phyloP scores from a whole-genome alignment of 768 basidiomycete genomes.

The Obba rivulosa region DNA sequence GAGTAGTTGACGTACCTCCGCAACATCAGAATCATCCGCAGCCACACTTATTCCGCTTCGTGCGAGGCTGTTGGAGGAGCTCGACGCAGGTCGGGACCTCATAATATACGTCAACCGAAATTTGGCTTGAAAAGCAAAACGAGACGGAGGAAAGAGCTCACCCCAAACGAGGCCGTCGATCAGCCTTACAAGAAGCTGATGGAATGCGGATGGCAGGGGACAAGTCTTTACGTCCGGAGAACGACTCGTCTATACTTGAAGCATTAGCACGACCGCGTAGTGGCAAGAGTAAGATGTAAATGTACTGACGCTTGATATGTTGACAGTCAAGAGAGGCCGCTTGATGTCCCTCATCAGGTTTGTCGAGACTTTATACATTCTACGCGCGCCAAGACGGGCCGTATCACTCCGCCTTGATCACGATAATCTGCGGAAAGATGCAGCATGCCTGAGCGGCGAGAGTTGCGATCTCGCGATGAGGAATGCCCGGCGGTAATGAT shows the following conservation, averaged over 20 bases:
- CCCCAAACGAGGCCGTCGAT: constrained; percentile 30
- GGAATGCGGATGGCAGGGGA: constrained; percentile 28
- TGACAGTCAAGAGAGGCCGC: too few relatives aligned
- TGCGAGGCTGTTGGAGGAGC: constrained; percentile 25
- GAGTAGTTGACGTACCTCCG: constrained; percentile 14
- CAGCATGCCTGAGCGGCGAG: too few relatives aligned
- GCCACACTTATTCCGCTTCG: constrained; percentile 22
- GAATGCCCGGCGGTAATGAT: too few relatives aligned
- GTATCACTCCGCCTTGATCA: too few relatives aligned
- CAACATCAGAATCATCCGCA: constrained; percentile 21
- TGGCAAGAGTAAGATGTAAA: too few relatives aligned
- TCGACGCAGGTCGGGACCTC: constrained; percentile 12
- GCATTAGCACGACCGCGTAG: neutral
- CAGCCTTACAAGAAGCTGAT: constrained; percentile 39
- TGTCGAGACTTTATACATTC: too few relatives aligned
- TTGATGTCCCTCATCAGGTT: too few relatives aligned
- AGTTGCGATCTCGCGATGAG: too few relatives aligned
- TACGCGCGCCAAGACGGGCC: too few relatives aligned
- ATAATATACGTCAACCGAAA: neutral
- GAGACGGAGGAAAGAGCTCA: constrained; percentile 4
- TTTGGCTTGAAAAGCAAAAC: neutral
- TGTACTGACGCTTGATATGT: too few relatives aligned
- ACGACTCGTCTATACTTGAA: neutral
- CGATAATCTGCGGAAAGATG: too few relatives aligned
- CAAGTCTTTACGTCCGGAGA: constrained; percentile 22